Percentiles rank a stretch among this genome's conserved stretches.
Conservation (phyloP, 2,329 filamentous ascomycete genomes). For the Elsinoe ampelina region DNA sequence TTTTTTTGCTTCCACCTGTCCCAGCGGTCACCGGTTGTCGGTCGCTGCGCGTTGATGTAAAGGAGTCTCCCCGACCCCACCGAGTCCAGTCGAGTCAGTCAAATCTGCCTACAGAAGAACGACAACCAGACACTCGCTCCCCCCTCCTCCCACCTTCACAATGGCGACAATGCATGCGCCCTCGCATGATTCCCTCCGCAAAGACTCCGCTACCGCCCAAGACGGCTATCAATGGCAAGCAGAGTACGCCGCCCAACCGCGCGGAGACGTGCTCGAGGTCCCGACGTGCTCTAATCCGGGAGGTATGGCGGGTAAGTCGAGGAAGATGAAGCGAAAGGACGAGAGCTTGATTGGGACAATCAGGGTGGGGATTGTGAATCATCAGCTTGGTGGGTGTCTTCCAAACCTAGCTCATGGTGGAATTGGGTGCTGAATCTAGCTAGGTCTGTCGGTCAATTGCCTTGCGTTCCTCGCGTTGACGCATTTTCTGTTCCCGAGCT, state of each 20-base stretch:
- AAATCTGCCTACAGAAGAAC: too few species aligned
- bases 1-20: background rate
- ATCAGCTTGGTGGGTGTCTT: constrained; percentile 30
- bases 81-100: too few species aligned
- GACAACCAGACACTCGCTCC: too few species aligned
- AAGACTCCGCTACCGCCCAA: constrained; percentile 8
- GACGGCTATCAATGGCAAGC: constrained; percentile 6
- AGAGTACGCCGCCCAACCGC: background rate
- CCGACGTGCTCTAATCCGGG: constrained; percentile 12
- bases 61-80: background rate
- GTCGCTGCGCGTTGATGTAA: constrained; percentile 11
- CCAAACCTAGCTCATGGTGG: background rate
- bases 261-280: constrained; percentile 1
- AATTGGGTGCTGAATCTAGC: background rate
- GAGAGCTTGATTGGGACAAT: constrained; percentile 27
- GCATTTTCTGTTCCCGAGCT: constrained; percentile 72
- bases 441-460: constrained; percentile 78
- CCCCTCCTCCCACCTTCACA: background rate
- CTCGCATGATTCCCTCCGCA: constrained; percentile 2
- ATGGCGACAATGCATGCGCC: constrained; percentile 1
- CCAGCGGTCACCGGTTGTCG: background rate
- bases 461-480: constrained; percentile 73
- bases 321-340: constrained; percentile 18
- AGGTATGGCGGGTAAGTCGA: background rate
- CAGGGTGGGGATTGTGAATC: constrained; percentile 31